phyloP scores from a whole-genome alignment of 768 basidiomycete species.

The Coprinellus micaceus region DNA sequence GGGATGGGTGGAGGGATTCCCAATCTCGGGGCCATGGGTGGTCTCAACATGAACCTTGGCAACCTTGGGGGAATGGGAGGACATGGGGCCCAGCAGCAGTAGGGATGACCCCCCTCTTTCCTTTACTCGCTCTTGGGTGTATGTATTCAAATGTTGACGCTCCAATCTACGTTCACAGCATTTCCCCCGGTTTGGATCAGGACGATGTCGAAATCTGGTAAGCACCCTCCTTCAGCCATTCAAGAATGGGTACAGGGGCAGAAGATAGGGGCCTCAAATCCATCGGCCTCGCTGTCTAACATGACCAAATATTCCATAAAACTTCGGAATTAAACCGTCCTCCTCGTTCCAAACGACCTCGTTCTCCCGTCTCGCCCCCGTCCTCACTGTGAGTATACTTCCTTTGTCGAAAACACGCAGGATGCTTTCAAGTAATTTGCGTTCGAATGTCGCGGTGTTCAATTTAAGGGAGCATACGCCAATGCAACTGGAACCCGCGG shows the following conservation, averaged over 20 bases:
- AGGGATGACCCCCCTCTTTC: neutral
- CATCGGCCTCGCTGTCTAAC: neutral
- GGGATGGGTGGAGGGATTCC: too few species aligned
- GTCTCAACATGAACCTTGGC: too few species aligned
- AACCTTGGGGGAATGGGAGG: too few species aligned
- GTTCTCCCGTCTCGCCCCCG: neutral
- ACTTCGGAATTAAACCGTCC: neutral
- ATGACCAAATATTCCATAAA: neutral
- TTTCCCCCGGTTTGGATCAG: too few species aligned
- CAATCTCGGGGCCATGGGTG: too few species aligned
- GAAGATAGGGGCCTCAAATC: neutral
- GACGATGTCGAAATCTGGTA: too few species aligned
- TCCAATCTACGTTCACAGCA: too few species aligned
- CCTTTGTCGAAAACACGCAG: slow-evolving; percentile 10
- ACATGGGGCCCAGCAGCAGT: neutral
- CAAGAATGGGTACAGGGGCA: neutral
- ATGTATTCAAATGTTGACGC: too few species aligned
- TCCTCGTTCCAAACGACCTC: neutral
- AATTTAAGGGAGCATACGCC: slow-evolving; percentile 71
- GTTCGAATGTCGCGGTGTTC: slow-evolving; percentile 67
- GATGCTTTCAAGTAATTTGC: slow-evolving; percentile 85
- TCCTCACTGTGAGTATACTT: slow-evolving; percentile 13
- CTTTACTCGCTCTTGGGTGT: too few species aligned
- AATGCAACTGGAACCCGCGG: slow-evolving; percentile 61
- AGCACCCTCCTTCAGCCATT: too few species aligned